Percentiles rank a stretch among this genome's conserved stretches.
phyloP scores from a whole-genome alignment of 208 protist species.

The Trypanosoma rangeli region DNA sequence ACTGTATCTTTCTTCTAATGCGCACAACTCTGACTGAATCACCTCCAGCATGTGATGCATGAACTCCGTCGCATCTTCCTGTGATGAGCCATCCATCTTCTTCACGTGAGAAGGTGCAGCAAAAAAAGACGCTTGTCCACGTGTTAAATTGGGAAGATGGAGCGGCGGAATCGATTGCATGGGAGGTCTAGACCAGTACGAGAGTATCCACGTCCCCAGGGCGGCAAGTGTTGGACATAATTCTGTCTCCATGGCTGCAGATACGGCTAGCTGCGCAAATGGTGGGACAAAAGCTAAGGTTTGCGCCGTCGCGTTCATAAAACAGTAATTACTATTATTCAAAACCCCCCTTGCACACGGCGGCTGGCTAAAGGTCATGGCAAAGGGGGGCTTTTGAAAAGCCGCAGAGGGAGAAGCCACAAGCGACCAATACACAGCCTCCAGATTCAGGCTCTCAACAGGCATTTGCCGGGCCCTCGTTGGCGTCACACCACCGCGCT shows the following conservation, averaged over 20 bases:
- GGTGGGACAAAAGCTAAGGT: slow-evolving; percentile 58
- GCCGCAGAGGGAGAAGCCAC: neutral
- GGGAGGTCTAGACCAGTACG: slow-evolving; percentile 56
- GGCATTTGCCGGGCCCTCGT: neutral
- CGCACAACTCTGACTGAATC: slow-evolving; percentile 54
- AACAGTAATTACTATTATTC: slow-evolving; percentile 85
- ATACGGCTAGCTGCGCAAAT: slow-evolving; percentile 68
- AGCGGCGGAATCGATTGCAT: slow-evolving; percentile 27
- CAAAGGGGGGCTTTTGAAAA: slow-evolving; percentile 21
- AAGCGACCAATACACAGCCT: slow-evolving; percentile 6
- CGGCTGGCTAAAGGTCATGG: slow-evolving; percentile 31
- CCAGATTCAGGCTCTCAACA: slow-evolving; percentile 10
- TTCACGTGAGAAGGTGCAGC: neutral
- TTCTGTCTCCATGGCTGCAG: slow-evolving; percentile 32
- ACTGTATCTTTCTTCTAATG: slow-evolving; percentile 16
- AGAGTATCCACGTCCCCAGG: slow-evolving; percentile 65
- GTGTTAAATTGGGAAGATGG: slow-evolving; percentile 25
- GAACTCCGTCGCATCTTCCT: slow-evolving; percentile 88
- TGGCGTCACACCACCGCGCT: neutral
- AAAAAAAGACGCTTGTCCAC: neutral
- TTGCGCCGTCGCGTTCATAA: slow-evolving; percentile 83
- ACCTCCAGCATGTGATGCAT: slow-evolving; percentile 67
- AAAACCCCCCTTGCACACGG: slow-evolving; percentile 63
- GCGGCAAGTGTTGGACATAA: slow-evolving; percentile 45
- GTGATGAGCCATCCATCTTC: slow-evolving; percentile 47